These are phyloP conservation scores for Naumovozyma dairenensis DNA, from an alignment of 805 yeast genomes.

Conservation along the genomic window DNA sequence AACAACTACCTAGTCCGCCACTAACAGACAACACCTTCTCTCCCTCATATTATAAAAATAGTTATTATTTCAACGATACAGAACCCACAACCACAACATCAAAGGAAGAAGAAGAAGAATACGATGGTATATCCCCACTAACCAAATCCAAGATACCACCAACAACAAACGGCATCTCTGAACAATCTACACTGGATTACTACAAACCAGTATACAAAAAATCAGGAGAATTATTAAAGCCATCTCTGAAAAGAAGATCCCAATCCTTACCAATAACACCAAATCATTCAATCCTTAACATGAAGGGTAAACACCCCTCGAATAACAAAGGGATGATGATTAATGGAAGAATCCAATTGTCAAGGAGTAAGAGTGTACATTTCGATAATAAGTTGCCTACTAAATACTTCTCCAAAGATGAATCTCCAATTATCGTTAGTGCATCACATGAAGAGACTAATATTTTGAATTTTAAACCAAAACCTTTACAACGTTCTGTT, in stretches of 20 bases:
- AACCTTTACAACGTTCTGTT: conserved; percentile 4
- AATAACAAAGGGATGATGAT: too few relatives aligned
- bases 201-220: conserved; percentile 52
- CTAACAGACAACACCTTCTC: too few relatives aligned
- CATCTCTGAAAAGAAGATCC: conserved; percentile 27
- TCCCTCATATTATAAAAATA: background rate
- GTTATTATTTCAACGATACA: background rate
- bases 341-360: background rate
- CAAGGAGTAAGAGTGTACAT: conserved; percentile 66
- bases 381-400: conserved; percentile 64
- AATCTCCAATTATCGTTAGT: conserved; percentile 63
- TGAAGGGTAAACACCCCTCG: too few relatives aligned
- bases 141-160: background rate
- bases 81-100: background rate
- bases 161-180: background rate
- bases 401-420: conserved; percentile 60
- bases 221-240: conserved; percentile 64
- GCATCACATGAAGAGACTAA: conserved; percentile 4
- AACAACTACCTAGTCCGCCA: background rate
- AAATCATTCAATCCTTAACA: background rate
- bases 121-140: background rate
- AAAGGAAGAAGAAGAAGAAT: background rate
- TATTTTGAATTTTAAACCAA: conserved; percentile 19
- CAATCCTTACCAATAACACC: conserved; percentile 36
- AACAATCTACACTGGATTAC: background rate